Evolutionary conservation across 73 alveolate genomes (phyloP).

Genomic region (Tetrahymena malaccensis): DNA sequence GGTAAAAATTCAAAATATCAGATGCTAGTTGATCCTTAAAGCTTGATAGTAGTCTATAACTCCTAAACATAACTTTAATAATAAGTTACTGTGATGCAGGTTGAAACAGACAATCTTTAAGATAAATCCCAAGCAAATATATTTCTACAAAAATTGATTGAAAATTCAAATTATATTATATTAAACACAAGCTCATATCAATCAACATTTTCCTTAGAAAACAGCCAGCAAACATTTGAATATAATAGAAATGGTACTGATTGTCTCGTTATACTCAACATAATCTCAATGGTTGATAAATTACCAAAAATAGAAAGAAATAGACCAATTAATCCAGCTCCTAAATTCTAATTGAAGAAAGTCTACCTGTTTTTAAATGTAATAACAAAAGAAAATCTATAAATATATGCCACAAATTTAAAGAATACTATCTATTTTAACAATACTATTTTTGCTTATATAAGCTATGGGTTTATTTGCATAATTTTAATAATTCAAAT

Average conservation of each 20-base stretch:
- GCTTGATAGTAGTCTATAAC: not conserved
- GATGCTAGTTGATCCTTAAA: not conserved
- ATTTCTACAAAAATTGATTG: not conserved
- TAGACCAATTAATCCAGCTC: not conserved
- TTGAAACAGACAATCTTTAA: not conserved
- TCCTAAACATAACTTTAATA: not conserved
- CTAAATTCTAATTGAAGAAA: not conserved
- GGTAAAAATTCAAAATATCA: not conserved
- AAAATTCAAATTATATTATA: not conserved
- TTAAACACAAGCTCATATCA: not conserved
- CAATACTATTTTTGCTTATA: not conserved
- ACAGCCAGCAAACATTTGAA: not conserved
- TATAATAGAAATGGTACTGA: not conserved
- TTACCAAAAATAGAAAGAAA: not conserved
- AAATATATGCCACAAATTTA: not conserved
- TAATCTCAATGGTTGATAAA: not conserved
- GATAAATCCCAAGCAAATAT: not conserved
- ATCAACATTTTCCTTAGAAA: not conserved
- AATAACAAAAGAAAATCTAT: not conserved
- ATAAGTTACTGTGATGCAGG: not conserved
- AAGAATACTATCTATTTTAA: not conserved
- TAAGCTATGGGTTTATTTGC: not conserved
- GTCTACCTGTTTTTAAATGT: not conserved
- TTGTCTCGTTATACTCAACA: not conserved
- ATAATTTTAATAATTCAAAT: not conserved